Evolutionary conservation across 1,139 yeast genomes (phyloP), one percentile per base, ranked within the genome.

Genomic region (Kodamaea sp.): DNA sequence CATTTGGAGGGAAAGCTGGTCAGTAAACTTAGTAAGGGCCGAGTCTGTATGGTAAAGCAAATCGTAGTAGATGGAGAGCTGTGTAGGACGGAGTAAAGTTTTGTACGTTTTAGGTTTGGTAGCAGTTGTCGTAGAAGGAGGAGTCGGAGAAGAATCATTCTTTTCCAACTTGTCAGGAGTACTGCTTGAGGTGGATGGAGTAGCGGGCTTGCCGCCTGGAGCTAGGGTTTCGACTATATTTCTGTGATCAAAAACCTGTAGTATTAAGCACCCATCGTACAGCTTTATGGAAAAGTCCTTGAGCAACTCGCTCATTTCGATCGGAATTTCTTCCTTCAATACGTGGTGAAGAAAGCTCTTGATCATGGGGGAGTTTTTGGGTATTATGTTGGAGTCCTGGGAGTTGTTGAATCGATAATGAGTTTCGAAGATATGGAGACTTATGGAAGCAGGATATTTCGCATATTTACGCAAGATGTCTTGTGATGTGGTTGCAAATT

Each of bases 251-350:
- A 76, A 78, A 12, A 92, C 83, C 51, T 87, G 88, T 33, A 92
- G 60, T 13, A 92, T 86, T 26, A 90, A 66, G 53, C 95, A 87
- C 0, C 97, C 97, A 57, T 90, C 97, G 55, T 87, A 90, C 34
- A 87, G 76, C 39, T 79, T 76, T 20, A 90, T 77, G 11, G 90
- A 83, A 29, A 92, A 86, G 55, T 90, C 97, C 50, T 87, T 80
- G 37, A 90, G 71, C 13, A 90, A 85, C 59, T 90, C 97, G 48
- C 90, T 80, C 56, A 92, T 80, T 13, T 94, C 90, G 27, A 88
- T 84, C 1, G 97, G 97, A 11, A 92, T 87, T 50, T 82, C 82
- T 37, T 90, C 95, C 39, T 77, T 66, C 12, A 90, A 80, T 7
- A 90, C 85, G 54, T 81, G 86, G 43, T 82, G 81, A 42, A 92